Base-by-base conservation (phyloP, 139 green algal species). In the Medakamo hakoo region DNA sequence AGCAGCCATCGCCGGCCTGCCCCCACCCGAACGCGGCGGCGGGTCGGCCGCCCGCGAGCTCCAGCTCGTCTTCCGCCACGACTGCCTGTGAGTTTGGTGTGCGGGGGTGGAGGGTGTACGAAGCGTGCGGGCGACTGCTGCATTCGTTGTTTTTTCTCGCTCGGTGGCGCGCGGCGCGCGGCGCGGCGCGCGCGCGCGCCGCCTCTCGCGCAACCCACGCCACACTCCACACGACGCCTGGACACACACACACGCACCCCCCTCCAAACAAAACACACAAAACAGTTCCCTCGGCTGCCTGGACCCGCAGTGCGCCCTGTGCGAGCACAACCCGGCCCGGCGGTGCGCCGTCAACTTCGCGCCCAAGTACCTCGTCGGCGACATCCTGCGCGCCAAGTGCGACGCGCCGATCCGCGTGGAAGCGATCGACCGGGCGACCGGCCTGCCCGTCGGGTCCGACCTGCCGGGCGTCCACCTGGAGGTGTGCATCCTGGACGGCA, bases 61-160 rank as follows among this genome's bases (percentile, higher is more conserved):
- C 29, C 87, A 95, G 70, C 73, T 95, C 5, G 87, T 95, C 0
- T 95, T 93, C 62, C 72, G 87, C 0, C 87, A 95, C 64, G 87
- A 95, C 63, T 95, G 87, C 73, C 57, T 88, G 84, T 91, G 55
- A 79, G 85, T 30, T 60, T 60, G 24, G 56, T 26, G 9, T 9
- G 9, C 4, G 9, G 14, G 56, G 9, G 56, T 52, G 40, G 40
- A 21, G 40, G 40, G 40, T 52, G 58, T 3, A 48, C 4, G 19
- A 59, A 59, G 55, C n/a, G 55, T 59, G 55, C 29, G 27, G 19
- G 55, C n/a, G 55, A 27, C 23, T 59, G 16, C 4, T 59, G 16
- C 23, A 23, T 63, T 27, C 29, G 5, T 27, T 23, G 28, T 40
- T 27, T 49, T 24, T 32, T 32, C 26, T 49, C 4, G 4, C 57